Evolutionary conservation across 805 yeast species (phyloP).

Genomic region (Saccharomycopsis vini): DNA sequence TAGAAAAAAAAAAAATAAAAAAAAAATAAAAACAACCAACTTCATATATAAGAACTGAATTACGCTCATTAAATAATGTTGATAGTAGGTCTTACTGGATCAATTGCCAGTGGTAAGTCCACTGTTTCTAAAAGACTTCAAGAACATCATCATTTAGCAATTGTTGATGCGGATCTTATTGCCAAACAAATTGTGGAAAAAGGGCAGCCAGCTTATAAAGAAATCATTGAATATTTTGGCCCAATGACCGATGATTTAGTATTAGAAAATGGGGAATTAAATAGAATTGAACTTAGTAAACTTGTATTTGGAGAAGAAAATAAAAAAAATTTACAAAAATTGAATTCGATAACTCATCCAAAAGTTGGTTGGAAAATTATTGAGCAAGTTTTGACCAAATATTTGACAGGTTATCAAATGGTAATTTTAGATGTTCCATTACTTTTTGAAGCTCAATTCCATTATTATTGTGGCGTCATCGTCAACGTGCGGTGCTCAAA

Average conservation of each 20-base stretch:
- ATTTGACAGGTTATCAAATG: slow-evolving; percentile 46
- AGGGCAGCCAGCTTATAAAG: slow-evolving; percentile 58
- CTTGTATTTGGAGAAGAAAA: slow-evolving; percentile 58
- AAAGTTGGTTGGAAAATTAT: slow-evolving; percentile 43
- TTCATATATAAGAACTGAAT: too few species aligned
- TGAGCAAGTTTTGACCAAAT: slow-evolving; percentile 45
- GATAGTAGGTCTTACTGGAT: slow-evolving; percentile 92
- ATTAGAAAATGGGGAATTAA: slow-evolving; percentile 39
- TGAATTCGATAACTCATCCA: slow-evolving; percentile 82
- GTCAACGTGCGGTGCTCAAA: slow-evolving; percentile 48
- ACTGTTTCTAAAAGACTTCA: slow-evolving; percentile 63
- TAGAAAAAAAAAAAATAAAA: neutral
- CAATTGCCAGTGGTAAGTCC: slow-evolving; percentile 94
- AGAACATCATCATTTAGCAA: slow-evolving; percentile 41
- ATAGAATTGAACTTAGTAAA: slow-evolving; percentile 68
- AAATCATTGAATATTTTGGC: slow-evolving; percentile 52
- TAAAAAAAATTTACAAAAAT: slow-evolving; percentile 42
- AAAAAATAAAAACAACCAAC: neutral
- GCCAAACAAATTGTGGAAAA: slow-evolving; percentile 84
- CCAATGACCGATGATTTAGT: slow-evolving; percentile 24
- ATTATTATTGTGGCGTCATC: slow-evolving; percentile 59
- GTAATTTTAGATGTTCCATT: slow-evolving; percentile 87
- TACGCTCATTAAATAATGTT: slow-evolving; percentile 70
- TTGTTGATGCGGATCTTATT: slow-evolving; percentile 85
- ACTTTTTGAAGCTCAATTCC: slow-evolving; percentile 70